Conservation (phyloP, 2,329 filamentous ascomycete species). For the Fusarium staphyleae region DNA sequence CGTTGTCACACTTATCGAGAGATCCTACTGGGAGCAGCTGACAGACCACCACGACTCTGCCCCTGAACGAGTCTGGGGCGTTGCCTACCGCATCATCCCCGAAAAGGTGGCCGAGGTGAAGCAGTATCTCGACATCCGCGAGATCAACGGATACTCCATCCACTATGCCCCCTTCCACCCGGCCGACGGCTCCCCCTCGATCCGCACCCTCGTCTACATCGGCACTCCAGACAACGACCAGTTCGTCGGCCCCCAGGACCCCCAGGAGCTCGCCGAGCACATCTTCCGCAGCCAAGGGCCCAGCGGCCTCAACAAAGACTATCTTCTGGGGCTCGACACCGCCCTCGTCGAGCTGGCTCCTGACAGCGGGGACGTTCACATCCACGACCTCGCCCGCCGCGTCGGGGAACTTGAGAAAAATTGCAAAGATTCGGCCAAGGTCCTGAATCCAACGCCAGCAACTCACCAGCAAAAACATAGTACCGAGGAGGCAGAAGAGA, state of each 20-base stretch:
- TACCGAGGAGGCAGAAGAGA: constrained; percentile 43
- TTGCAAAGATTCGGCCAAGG: constrained; percentile 15
- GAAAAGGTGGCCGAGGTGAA: constrained; percentile 80
- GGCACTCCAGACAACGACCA: constrained; percentile 92
- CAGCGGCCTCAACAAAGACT: constrained; percentile 90
- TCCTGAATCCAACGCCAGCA: constrained; percentile 13
- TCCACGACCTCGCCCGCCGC: constrained; percentile 79
- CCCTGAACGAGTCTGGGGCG: constrained; percentile 82
- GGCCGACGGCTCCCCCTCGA: constrained; percentile 49
- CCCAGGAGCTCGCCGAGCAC: constrained; percentile 77
- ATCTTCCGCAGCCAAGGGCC: constrained; percentile 80
- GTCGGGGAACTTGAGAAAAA: constrained; percentile 65
- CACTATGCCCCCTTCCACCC: constrained; percentile 84
- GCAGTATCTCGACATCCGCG: constrained; percentile 90
- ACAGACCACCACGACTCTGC: constrained; percentile 70
- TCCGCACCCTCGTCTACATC: constrained; percentile 82
- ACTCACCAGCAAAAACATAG: constrained; percentile 34
- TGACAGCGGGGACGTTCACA: constrained; percentile 82
- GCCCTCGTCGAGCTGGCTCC: constrained; percentile 75
- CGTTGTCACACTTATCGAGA: constrained; percentile 91
- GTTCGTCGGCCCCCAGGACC: constrained; percentile 85
- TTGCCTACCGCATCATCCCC: constrained; percentile 83
- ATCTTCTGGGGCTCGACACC: constrained; percentile 80
- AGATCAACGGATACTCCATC: constrained; percentile 97
- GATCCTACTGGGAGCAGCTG: constrained; percentile 80